Percentiles rank a stretch among this genome's conserved stretches.
phyloP scores from a whole-genome alignment of 176 grass and related monocot genomes.

The Cenchrus americanus region DNA sequence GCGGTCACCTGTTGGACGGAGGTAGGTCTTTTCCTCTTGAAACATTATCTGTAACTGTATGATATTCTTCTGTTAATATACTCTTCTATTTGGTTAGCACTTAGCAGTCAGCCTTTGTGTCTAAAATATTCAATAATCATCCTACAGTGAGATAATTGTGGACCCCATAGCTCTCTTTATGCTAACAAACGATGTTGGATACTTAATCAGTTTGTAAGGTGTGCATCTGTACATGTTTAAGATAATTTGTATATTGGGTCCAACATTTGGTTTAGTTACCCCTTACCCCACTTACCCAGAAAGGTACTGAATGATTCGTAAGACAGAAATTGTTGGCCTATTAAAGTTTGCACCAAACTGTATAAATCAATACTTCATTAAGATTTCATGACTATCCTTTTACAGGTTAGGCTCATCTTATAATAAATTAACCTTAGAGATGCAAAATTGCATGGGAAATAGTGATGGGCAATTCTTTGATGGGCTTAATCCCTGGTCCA shows the following conservation, averaged over 20 bases:
- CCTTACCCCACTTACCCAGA: neutral
- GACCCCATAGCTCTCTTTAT: neutral
- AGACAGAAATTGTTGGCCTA: neutral
- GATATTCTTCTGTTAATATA: constrained; percentile 23
- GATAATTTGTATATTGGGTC: constrained; percentile 1
- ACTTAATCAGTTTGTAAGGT: neutral
- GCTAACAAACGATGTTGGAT: neutral
- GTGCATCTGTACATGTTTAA: neutral
- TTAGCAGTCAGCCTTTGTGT: neutral
- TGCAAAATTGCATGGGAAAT: too few relatives aligned
- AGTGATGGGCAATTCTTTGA: too few relatives aligned
- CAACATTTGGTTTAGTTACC: constrained; percentile 10
- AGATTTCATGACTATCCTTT: neutral
- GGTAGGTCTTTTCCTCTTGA: constrained; percentile 46
- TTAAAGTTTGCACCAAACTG: neutral
- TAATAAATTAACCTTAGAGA: neutral
- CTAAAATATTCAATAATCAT: neutral
- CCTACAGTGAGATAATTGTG: constrained; percentile 11
- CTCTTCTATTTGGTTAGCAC: neutral
- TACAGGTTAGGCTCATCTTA: neutral
- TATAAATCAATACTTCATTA: neutral
- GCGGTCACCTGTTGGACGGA: constrained; percentile 74
- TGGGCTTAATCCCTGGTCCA: too few relatives aligned
- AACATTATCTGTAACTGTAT: constrained; percentile 7
- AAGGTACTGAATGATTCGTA: neutral